Conservation (phyloP, 805 yeast genomes). For the Myxozyma nipponensis region DNA sequence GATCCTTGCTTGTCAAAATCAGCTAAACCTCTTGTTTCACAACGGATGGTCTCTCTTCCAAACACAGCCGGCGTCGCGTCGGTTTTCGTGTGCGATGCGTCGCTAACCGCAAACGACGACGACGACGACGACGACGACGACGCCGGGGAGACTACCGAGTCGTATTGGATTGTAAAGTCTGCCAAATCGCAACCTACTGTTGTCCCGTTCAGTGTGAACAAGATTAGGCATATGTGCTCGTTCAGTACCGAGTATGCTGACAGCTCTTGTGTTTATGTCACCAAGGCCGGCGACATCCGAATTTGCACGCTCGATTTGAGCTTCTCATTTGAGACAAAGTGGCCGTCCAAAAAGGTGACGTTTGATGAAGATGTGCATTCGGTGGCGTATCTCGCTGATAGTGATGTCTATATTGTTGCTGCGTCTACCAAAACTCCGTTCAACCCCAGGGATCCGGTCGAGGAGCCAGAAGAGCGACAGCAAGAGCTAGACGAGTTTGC, state of each 20-base stretch:
- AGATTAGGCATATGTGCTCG: constrained; percentile 48
- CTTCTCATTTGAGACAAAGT: constrained; percentile 53
- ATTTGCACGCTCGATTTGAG: constrained; percentile 41
- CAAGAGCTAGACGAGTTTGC: constrained; percentile 44
- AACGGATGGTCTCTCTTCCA: constrained; percentile 50
- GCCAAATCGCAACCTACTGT: constrained; percentile 60
- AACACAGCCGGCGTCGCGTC: constrained; percentile 56
- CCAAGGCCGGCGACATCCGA: constrained; percentile 32
- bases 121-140: not conserved
- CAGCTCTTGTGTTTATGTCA: constrained; percentile 66
- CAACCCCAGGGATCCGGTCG: constrained; percentile 49
- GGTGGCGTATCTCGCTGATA: constrained; percentile 63
- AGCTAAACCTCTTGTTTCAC: not conserved
- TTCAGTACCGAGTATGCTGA: constrained; percentile 40
- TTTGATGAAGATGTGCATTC: constrained; percentile 63
- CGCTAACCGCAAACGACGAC: not conserved
- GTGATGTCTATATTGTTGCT: constrained; percentile 60
- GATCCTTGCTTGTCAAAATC: not conserved
- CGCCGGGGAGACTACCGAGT: constrained; percentile 37
- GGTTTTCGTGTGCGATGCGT: constrained; percentile 66
- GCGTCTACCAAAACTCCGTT: constrained; percentile 58
- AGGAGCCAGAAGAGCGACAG: constrained; percentile 45
- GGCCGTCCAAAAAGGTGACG: constrained; percentile 53
- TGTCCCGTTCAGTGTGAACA: constrained; percentile 58
- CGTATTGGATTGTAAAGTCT: constrained; percentile 65